Percentiles rank a stretch among this genome's conserved stretches.
These are phyloP conservation scores for Diaporthe destruens DNA, from an alignment of 2,329 filamentous ascomycete genomes.

Conservation along the genomic window DNA sequence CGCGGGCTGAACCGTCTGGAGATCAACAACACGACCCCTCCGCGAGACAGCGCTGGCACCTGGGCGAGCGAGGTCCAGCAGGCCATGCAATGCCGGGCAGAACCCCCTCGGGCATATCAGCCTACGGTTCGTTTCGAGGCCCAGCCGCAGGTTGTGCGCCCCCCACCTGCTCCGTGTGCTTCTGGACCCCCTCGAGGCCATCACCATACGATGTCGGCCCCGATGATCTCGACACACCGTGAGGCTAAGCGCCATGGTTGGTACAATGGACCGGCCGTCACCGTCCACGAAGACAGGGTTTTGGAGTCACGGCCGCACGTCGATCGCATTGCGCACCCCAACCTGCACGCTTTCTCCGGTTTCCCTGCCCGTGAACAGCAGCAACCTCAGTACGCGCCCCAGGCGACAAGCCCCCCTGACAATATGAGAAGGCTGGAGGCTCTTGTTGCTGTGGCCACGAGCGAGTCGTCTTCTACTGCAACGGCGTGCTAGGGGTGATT, in stretches of 20 bases:
- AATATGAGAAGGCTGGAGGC: slow-evolving; percentile 71
- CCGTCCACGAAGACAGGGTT: slow-evolving; percentile 53
- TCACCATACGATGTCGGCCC: slow-evolving; percentile 72
- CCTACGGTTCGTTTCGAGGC: slow-evolving; percentile 68
- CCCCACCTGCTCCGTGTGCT: slow-evolving; percentile 40
- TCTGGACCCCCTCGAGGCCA: slow-evolving; percentile 51
- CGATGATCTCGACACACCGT: slow-evolving; percentile 66
- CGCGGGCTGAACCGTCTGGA: slow-evolving; percentile 76
- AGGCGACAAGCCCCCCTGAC: slow-evolving; percentile 51
- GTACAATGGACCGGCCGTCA: slow-evolving; percentile 71
- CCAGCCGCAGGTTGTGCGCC: slow-evolving; percentile 54
- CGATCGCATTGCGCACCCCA: slow-evolving; percentile 70
- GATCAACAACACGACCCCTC: slow-evolving; percentile 62
- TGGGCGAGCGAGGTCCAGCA: slow-evolving; percentile 71
- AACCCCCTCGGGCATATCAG: slow-evolving; percentile 60
- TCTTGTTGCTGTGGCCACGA: slow-evolving; percentile 74
- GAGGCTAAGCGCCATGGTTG: slow-evolving; percentile 77
- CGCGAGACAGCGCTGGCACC: slow-evolving; percentile 63
- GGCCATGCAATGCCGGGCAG: slow-evolving; percentile 67
- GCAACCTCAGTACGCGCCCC: slow-evolving; percentile 48
- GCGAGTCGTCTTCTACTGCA: slow-evolving; percentile 59
- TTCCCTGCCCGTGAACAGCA: slow-evolving; percentile 59
- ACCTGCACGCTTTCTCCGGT: slow-evolving; percentile 64
- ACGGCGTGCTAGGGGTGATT: slow-evolving; percentile 43
- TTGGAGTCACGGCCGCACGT: slow-evolving; percentile 58